Evolutionary conservation across 2,329 filamentous ascomycete genomes (phyloP).

Genomic region (Gyromitra esculenta): DNA sequence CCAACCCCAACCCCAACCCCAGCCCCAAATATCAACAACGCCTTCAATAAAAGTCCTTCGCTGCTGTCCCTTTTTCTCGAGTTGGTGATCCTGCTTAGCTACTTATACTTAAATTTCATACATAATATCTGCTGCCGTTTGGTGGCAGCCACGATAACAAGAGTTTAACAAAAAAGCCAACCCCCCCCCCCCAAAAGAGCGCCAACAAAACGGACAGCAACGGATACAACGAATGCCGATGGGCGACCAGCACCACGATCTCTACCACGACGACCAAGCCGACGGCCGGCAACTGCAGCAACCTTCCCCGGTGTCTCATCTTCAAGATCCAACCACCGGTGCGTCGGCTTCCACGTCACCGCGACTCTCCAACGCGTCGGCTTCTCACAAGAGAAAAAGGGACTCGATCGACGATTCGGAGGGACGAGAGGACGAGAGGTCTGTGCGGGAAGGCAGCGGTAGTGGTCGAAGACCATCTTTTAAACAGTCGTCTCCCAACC

Average conservation of each 20-base stretch:
- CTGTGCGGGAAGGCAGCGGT: constrained; percentile 51
- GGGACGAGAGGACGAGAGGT: constrained; percentile 52
- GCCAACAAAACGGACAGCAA: constrained; percentile 45
- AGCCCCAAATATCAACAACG: constrained; percentile 31
- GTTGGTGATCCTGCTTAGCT: constrained; percentile 30
- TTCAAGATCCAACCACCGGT: constrained; percentile 52
- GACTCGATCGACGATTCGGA: constrained; percentile 54
- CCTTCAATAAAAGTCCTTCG: constrained; percentile 33
- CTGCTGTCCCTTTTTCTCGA: constrained; percentile 23
- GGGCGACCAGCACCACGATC: constrained; percentile 55
- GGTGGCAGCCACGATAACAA: constrained; percentile 40
- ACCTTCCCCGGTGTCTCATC: constrained; percentile 50
- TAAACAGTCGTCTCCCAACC: constrained; percentile 54
- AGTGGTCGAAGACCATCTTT: constrained; percentile 53
- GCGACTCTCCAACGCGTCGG: constrained; percentile 49
- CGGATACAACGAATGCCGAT: constrained; percentile 53
- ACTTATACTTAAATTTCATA: constrained; percentile 47
- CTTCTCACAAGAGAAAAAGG: constrained; percentile 55
- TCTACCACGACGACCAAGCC: constrained; percentile 54
- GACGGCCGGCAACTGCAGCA: constrained; percentile 53
- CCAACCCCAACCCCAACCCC: too few relatives aligned
- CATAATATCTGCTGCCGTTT: constrained; percentile 41
- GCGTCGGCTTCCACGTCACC: constrained; percentile 51
- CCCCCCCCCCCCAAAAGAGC: constrained; percentile 6
- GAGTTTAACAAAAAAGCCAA: constrained; percentile 23